Evolutionary conservation across 441 rosid genomes (phyloP).

Genomic region (Arabidopsis hybrid): DNA sequence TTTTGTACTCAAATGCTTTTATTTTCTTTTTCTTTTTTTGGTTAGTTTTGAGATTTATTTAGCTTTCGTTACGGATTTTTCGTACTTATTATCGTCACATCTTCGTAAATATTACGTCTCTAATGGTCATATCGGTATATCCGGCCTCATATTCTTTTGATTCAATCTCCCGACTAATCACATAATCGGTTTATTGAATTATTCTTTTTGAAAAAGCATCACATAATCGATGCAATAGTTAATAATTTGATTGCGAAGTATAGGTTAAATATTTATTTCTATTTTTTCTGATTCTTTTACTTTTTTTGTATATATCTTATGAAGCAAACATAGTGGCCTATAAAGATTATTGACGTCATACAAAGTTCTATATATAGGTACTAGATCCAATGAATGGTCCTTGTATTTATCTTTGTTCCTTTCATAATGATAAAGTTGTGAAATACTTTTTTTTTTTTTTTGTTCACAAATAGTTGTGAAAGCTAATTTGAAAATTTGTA

Average conservation of each 20-base stretch:
- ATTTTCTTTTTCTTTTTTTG: conserved; percentile 33
- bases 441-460: too few relatives aligned
- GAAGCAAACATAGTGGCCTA: not conserved
- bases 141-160: not conserved
- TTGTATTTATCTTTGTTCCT: conserved; percentile 11
- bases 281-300: not conserved
- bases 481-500: conserved; percentile 26
- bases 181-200: not conserved
- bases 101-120: conserved; percentile 35
- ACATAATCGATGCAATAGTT: not conserved
- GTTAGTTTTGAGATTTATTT: conserved; percentile 43
- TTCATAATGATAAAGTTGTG: conserved; percentile 8
- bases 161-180: not conserved
- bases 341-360: conserved; percentile 12
- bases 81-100: conserved; percentile 36
- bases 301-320: not conserved
- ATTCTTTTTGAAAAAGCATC: not conserved
- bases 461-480: not conserved
- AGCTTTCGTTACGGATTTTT: conserved; percentile 29
- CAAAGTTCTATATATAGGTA: conserved; percentile 8
- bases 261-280: not conserved
- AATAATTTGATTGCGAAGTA: not conserved
- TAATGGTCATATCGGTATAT: not conserved
- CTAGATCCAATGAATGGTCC: conserved; percentile 27
- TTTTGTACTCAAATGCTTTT: conserved; percentile 29